These are phyloP conservation scores for Camelina hispida DNA, from an alignment of 345 rosid genomes.

Conservation along the genomic window DNA sequence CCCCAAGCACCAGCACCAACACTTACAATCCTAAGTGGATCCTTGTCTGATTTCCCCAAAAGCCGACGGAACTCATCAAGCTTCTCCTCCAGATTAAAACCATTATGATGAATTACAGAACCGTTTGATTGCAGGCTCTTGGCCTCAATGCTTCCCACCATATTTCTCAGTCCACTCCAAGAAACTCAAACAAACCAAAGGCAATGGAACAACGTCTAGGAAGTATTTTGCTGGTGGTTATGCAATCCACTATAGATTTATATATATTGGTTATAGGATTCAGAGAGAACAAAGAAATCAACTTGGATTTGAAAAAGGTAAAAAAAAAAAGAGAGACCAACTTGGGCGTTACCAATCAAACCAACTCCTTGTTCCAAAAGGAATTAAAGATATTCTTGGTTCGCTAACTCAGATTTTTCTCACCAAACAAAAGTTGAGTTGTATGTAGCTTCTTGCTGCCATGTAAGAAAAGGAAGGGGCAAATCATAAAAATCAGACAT, in stretches of 20 bases:
- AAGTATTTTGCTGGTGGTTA: constrained; percentile 6
- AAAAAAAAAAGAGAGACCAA: neutral
- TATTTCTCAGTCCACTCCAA: constrained; percentile 35
- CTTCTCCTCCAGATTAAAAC: constrained; percentile 68
- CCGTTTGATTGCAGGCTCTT: constrained; percentile 53
- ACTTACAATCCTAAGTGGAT: constrained; percentile 85
- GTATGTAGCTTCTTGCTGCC: constrained; percentile 11
- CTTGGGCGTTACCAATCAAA: constrained; percentile 34
- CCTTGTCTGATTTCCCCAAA: constrained; percentile 77
- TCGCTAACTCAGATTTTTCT: constrained; percentile 33
- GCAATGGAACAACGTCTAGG: neutral
- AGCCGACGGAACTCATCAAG: constrained; percentile 77
- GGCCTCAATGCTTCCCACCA: constrained; percentile 55
- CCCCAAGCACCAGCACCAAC: constrained; percentile 99
- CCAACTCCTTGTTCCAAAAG: constrained; percentile 27
- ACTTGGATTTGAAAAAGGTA: neutral
- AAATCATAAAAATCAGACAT: constrained; percentile 22
- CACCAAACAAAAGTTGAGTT: constrained; percentile 32
- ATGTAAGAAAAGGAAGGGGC: constrained; percentile 14
- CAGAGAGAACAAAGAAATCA: constrained; percentile 15
- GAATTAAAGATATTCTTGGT: constrained; percentile 34
- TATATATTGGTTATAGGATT: constrained; percentile 16
- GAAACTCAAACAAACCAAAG: constrained; percentile 3
- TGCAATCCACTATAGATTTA: constrained; percentile 7
- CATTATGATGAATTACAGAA: constrained; percentile 48